Evolutionary conservation across 2,329 filamentous ascomycete genomes (phyloP).

Genomic region (Lasiodiplodia theobromae): DNA sequence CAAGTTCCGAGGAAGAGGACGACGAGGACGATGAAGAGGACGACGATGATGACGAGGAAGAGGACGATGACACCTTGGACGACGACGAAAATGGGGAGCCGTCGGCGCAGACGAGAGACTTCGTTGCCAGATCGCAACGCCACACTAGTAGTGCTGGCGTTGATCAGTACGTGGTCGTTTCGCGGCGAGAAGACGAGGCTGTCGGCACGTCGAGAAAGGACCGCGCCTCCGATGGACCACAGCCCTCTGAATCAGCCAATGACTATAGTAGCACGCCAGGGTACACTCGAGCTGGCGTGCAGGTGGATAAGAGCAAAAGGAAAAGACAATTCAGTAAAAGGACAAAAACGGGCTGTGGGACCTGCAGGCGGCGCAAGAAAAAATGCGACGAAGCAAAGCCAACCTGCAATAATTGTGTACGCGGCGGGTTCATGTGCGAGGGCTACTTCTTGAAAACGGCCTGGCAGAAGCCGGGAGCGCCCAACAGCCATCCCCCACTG

Average conservation of each 20-base stretch:
- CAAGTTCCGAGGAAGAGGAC: constrained; percentile 39
- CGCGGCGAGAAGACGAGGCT: constrained; percentile 39
- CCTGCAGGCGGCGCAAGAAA: constrained; percentile 91
- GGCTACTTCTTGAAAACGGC: constrained; percentile 83
- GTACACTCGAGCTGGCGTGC: constrained; percentile 51
- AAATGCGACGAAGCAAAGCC: constrained; percentile 97
- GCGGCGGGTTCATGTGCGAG: constrained; percentile 88
- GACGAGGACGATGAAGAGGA: constrained; percentile 37
- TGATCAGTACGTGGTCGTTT: constrained; percentile 36
- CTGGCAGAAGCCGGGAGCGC: constrained; percentile 80
- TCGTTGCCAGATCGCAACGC: constrained; percentile 38
- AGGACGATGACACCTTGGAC: constrained; percentile 27
- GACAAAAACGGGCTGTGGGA: constrained; percentile 95
- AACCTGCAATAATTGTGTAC: constrained; percentile 88
- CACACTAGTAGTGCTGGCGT: constrained; percentile 21
- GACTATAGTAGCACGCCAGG: constrained; percentile 40
- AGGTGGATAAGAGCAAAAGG: constrained; percentile 53
- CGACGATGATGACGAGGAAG: constrained; percentile 39
- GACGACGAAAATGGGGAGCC: constrained; percentile 21
- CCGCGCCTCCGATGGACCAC: constrained; percentile 31
- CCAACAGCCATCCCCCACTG: constrained; percentile 70
- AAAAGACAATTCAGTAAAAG: constrained; percentile 65
- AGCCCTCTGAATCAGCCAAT: constrained; percentile 30
- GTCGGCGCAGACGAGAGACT: constrained; percentile 30
- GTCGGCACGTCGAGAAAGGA: constrained; percentile 32